These are phyloP conservation scores for Dendrobium officinale DNA, from an alignment of 106 monocot species.

Conservation along the genomic window DNA sequence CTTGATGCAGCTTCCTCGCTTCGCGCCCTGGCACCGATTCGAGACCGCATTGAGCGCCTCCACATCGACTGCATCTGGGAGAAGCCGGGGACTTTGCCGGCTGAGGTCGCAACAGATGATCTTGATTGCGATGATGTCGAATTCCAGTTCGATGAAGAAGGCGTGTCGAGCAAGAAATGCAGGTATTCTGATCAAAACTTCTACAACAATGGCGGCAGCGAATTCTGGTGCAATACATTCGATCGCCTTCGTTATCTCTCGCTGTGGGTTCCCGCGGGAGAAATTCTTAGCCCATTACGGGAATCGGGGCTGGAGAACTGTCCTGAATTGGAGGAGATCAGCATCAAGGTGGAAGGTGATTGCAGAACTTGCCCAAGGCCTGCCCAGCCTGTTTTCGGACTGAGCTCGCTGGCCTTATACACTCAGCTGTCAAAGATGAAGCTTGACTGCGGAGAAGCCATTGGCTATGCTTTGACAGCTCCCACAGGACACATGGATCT, in stretches of 20 bases:
- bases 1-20: conserved; percentile 32
- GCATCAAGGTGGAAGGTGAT: conserved; percentile 87
- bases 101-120: background rate
- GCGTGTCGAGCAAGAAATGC: conserved; percentile 30
- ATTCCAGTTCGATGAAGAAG: background rate
- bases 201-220: background rate
- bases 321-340: conserved; percentile 60
- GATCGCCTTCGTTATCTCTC: conserved; percentile 42
- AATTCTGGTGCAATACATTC: conserved; percentile 50
- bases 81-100: background rate
- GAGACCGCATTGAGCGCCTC: conserved; percentile 59
- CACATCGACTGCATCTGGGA: conserved; percentile 71
- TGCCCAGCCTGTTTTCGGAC: conserved; percentile 37
- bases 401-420: conserved; percentile 38
- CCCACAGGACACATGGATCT: conserved; percentile 87
- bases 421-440: conserved; percentile 68
- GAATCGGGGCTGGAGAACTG: conserved; percentile 54
- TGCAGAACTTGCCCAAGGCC: conserved; percentile 49
- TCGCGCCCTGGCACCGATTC: conserved; percentile 54
- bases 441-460: conserved; percentile 73
- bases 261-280: conserved; percentile 80
- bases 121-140: conserved; percentile 5
- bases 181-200: conserved; percentile 13
- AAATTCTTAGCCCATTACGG: conserved; percentile 43
- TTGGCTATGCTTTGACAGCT: conserved; percentile 74